A percentile compares a stretch with the other conserved stretches of the same genome.
Conservation (phyloP, 1,139 yeast species). For the Blastobotrys raffinosifermentans region DNA sequence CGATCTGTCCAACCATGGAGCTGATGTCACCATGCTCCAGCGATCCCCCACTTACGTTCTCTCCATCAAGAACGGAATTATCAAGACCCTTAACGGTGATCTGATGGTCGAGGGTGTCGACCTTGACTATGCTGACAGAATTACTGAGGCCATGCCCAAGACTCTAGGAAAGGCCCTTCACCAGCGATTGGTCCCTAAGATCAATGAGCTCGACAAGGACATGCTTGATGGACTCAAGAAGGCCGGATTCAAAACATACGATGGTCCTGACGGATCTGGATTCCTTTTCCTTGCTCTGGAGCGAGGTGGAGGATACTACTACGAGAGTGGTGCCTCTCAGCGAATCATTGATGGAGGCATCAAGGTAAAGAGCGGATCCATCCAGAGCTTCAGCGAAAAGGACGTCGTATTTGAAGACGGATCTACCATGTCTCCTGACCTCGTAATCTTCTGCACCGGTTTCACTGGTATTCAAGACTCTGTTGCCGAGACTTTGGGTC, state of each 20-base stretch:
- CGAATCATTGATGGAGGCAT: constrained; percentile 38
- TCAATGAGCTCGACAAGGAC: constrained; percentile 31
- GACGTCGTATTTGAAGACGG: constrained; percentile 40
- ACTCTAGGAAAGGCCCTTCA: constrained; percentile 30
- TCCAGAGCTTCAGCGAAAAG: constrained; percentile 34
- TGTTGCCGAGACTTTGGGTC: constrained; percentile 30
- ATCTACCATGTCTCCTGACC: constrained; percentile 32
- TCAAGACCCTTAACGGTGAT: constrained; percentile 31
- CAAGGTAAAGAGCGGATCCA: constrained; percentile 34
- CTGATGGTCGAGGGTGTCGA: constrained; percentile 21
- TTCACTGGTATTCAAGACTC: constrained; percentile 40
- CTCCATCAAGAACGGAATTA: constrained; percentile 35
- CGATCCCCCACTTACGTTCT: constrained; percentile 41
- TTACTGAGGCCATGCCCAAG: constrained; percentile 24
- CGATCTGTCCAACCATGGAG: constrained; percentile 42
- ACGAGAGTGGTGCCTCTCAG: constrained; percentile 42
- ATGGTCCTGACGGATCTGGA: constrained; percentile 43
- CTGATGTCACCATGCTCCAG: constrained; percentile 39
- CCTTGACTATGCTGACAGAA: constrained; percentile 15
- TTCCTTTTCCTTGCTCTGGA: constrained; percentile 37
- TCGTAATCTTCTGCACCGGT: constrained; percentile 43
- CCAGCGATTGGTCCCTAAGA: constrained; percentile 33
- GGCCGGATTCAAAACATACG: constrained; percentile 38
- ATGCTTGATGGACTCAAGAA: constrained; percentile 30
- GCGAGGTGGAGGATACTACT: constrained; percentile 45